A percentile compares a stretch with the other conserved stretches of the same genome.
phyloP scores from a whole-genome alignment of 1,284 basidiomycete species.

The Kalmanozyma brasiliensis region DNA sequence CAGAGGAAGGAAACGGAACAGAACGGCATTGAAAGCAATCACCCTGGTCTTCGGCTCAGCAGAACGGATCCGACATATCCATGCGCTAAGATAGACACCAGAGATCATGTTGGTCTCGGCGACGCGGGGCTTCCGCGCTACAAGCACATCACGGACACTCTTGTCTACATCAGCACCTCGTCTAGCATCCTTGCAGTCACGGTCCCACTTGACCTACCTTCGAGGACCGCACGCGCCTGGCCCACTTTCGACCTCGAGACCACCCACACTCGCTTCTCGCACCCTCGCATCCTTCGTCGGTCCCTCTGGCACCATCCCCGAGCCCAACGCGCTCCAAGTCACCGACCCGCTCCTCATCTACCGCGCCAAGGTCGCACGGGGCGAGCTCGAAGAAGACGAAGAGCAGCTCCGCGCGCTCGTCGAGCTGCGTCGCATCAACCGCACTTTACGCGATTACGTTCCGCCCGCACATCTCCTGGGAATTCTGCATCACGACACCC shows the following conservation, averaged over 20 bases:
- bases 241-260: not conserved
- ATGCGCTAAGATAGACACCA: constrained; percentile 5
- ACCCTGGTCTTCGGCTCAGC: not conserved
- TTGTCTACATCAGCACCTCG: constrained; percentile 1
- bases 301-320: not conserved
- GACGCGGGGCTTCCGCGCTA: constrained; percentile 10
- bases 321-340: constrained; percentile 43
- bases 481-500: constrained; percentile 45
- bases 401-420: constrained; percentile 77
- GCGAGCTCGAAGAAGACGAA: constrained; percentile 74
- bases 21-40: too few relatives aligned
- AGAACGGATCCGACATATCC: too few relatives aligned
- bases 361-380: constrained; percentile 70
- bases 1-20: too few relatives aligned
- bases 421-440: constrained; percentile 72
- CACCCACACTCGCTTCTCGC: not conserved
- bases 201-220: not conserved
- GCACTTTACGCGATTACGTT: constrained; percentile 71
- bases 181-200: constrained; percentile 3
- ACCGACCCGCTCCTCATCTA: constrained; percentile 61
- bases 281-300: constrained; percentile 14
- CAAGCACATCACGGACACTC: constrained; percentile 5
- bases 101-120: constrained; percentile 28
- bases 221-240: not conserved
- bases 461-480: constrained; percentile 69